These are phyloP conservation scores for Acanthamoeba royreba DNA, from an alignment of 208 protist species.

Conservation along the genomic window DNA sequence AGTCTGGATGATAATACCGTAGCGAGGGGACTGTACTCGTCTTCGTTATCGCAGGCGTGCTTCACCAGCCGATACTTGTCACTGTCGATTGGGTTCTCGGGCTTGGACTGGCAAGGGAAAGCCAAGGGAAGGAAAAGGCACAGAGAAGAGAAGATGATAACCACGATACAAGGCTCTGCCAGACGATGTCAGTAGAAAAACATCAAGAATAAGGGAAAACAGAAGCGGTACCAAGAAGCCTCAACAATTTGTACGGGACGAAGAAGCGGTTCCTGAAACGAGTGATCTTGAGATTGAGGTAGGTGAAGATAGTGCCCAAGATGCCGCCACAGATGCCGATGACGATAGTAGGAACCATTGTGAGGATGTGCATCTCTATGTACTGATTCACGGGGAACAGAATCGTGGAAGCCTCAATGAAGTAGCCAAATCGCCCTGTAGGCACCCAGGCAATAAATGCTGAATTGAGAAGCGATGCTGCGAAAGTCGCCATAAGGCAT, in stretches of 20 bases:
- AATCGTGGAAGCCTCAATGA: conserved; percentile 84
- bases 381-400: conserved; percentile 87
- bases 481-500: conserved; percentile 86
- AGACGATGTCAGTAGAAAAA: background rate
- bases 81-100: conserved; percentile 56
- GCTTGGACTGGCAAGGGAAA: conserved; percentile 41
- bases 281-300: conserved; percentile 84
- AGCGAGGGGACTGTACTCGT: conserved; percentile 83
- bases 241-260: conserved; percentile 71
- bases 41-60: conserved; percentile 71
- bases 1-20: conserved; percentile 62
- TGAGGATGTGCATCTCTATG: conserved; percentile 84
- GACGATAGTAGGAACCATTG: conserved; percentile 85
- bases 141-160: conserved; percentile 78
- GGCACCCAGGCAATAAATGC: background rate
- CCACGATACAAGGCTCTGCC: conserved; percentile 69
- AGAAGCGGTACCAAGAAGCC: conserved; percentile 77
- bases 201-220: conserved; percentile 63
- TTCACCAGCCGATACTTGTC: conserved; percentile 46
- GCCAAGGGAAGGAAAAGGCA: conserved; percentile 71
- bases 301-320: conserved; percentile 87
- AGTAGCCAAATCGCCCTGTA: conserved; percentile 77
- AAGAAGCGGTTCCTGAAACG: conserved; percentile 79
- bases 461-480: conserved; percentile 78
- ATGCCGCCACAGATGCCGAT: conserved; percentile 85